Percentiles rank a stretch among this genome's conserved stretches.
phyloP scores from a whole-genome alignment of 345 rosid genomes.

The Reutealis trisperma region DNA sequence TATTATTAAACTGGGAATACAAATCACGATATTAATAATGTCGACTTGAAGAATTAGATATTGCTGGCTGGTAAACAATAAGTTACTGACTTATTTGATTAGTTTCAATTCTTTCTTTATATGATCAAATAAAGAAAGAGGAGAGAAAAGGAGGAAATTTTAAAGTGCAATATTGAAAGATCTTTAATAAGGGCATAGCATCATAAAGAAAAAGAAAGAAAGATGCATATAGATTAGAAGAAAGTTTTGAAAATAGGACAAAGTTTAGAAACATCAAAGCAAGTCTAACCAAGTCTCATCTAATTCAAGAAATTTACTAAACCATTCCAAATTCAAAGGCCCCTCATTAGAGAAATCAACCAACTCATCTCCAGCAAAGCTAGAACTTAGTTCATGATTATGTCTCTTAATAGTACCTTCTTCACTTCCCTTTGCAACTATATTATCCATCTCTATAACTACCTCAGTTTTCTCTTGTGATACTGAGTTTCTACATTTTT shows the following conservation, averaged over 20 bases:
- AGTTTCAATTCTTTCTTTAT: too few species aligned
- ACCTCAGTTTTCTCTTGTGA: not conserved
- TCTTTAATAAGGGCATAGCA: too few species aligned
- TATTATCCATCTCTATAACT: not conserved
- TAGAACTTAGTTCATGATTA: slow-evolving; percentile 11
- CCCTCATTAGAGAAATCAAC: too few species aligned
- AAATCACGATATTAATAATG: too few species aligned
- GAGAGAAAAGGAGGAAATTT: too few species aligned
- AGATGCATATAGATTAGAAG: not conserved
- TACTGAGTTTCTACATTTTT: slow-evolving; percentile 13
- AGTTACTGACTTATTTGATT: too few species aligned
- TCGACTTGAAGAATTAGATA: too few species aligned
- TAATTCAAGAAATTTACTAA: slow-evolving; percentile 31
- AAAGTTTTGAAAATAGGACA: not conserved
- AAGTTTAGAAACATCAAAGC: not conserved
- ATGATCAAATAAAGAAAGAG: too few species aligned
- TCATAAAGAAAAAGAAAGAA: not conserved
- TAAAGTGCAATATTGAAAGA: not conserved
- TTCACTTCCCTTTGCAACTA: not conserved
- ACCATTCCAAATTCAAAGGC: too few species aligned
- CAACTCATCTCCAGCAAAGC: slow-evolving; percentile 13
- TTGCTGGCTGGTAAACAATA: too few species aligned
- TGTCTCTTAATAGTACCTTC: slow-evolving; percentile 10
- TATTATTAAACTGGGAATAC: too few species aligned
- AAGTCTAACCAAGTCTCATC: slow-evolving; percentile 36